Base-by-base conservation (phyloP, 2,329 filamentous ascomycete species). In the Arthrobotrys conoides region DNA sequence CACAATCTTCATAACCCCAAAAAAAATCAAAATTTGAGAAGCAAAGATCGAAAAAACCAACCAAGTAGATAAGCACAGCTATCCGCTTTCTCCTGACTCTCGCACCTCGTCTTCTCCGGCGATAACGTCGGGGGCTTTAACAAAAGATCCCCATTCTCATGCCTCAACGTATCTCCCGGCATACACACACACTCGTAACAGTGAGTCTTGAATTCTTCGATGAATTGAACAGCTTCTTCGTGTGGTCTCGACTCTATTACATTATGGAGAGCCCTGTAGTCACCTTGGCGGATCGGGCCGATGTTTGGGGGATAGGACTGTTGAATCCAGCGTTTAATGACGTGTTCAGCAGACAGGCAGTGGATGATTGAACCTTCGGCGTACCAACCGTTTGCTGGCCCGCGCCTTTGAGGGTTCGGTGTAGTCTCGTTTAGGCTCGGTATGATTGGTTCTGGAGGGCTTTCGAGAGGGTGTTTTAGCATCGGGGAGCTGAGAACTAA, bases 21-120 rank as follows among this genome's bases (percentile, higher is more conserved):
- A 36, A 36, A 12, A 36, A 36, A 36, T 16, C 8, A 27, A 27
- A 16, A 51, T n/a, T n/a, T n/a, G n/a, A 5, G 16, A 30, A 33
- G 27, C 27, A 30, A 33, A 5, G 24, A 3, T 30, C 27, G 24
- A 20, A 33, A 33, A 33, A 9, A 33, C 51, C 18, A 55, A 55
- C 51, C 51, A 55, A 18, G 18, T 3, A 55, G 10, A 33, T 55
- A 33, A 14, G 33, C 33, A 18, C 51, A 55, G 18, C 51, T 55
- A 55, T 30, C 18, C 14, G 51, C 51, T 24, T 55, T 55, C 51
- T 33, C 24, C 24, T 55, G 51, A 33, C 1, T 12, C 51, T 55
- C 14, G 18, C 51, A 55, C 5, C 14, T 2, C 14, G 51, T 30
- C 24, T 1, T 9, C 27, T 55, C 51, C 51, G 51, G 51, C 22